Conservation (phyloP, 257 asterid genomes). For the Plantago major region DNA sequence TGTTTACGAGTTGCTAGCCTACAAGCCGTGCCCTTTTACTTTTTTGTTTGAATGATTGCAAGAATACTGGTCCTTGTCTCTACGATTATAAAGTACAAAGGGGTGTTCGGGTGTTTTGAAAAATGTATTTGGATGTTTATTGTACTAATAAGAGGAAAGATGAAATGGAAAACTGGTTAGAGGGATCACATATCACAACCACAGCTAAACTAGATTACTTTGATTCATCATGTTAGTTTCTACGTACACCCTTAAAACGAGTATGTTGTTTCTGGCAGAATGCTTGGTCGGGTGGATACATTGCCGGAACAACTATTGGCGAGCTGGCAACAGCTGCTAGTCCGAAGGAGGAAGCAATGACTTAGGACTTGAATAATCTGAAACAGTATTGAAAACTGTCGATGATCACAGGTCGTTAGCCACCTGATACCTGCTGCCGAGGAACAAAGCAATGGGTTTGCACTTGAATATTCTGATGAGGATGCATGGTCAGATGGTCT, state of each 20-base stretch:
- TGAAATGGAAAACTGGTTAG: neutral
- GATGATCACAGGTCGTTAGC: neutral
- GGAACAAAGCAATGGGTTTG: no score
- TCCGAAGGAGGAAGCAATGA: conserved; percentile 26
- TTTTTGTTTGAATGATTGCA: neutral
- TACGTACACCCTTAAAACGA: neutral
- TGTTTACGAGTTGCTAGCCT: neutral
- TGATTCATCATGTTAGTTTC: neutral
- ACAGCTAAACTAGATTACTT: neutral
- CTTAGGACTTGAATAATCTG: neutral
- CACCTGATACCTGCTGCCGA: no score
- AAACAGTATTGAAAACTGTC: neutral
- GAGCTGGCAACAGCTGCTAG: conserved; percentile 32
- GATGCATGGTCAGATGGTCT: no score
- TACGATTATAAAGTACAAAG: neutral
- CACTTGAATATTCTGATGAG: no score
- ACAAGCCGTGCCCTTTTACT: neutral
- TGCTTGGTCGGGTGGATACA: conserved; percentile 94
- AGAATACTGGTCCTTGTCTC: neutral
- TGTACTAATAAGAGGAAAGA: neutral
- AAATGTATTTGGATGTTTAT: neutral
- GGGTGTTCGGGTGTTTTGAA: neutral
- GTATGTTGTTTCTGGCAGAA: conserved; percentile 44
- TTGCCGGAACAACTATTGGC: conserved; percentile 86
- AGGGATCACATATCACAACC: neutral